phyloP scores from a whole-genome alignment of 805 yeast genomes.

The Pichia paraexigua region DNA sequence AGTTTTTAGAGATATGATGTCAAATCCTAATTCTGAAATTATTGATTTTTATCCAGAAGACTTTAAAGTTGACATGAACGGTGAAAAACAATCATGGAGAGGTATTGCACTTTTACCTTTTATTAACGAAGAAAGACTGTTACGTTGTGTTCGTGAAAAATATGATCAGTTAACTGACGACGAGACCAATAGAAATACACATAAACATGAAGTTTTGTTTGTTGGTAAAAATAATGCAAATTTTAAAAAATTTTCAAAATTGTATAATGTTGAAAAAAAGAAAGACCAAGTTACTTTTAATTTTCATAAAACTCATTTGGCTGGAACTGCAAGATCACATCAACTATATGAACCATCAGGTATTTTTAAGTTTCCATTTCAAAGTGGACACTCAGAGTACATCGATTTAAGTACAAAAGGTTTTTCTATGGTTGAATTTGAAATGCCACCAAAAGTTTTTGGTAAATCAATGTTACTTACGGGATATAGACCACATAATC shows the following conservation, averaged over 20 bases:
- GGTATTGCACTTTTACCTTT: constrained; percentile 88
- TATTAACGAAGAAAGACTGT: constrained; percentile 72
- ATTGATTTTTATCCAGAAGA: constrained; percentile 87
- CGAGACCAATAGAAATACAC: constrained; percentile 63
- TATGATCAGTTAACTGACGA: constrained; percentile 56
- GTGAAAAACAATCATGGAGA: constrained; percentile 92
- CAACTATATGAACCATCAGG: constrained; percentile 31
- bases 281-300: constrained; percentile 35
- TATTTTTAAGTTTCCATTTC: constrained; percentile 38
- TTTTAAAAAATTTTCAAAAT: constrained; percentile 31
- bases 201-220: constrained; percentile 61
- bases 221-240: constrained; percentile 57
- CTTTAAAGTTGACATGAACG: constrained; percentile 90
- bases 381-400: constrained; percentile 24
- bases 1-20: constrained; percentile 76
- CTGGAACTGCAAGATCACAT: constrained; percentile 44
- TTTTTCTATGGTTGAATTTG: constrained; percentile 42
- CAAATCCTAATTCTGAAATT: constrained; percentile 68
- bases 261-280: constrained; percentile 40
- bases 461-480: constrained; percentile 81
- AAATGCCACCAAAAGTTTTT: constrained; percentile 48
- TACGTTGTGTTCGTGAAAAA: constrained; percentile 56
- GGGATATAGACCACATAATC: constrained; percentile 61
- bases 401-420: constrained; percentile 34
- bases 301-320: constrained; percentile 45